These are phyloP conservation scores for Onygenales sp. DNA, from an alignment of 2,329 filamentous ascomycete species.

Conservation along the genomic window DNA sequence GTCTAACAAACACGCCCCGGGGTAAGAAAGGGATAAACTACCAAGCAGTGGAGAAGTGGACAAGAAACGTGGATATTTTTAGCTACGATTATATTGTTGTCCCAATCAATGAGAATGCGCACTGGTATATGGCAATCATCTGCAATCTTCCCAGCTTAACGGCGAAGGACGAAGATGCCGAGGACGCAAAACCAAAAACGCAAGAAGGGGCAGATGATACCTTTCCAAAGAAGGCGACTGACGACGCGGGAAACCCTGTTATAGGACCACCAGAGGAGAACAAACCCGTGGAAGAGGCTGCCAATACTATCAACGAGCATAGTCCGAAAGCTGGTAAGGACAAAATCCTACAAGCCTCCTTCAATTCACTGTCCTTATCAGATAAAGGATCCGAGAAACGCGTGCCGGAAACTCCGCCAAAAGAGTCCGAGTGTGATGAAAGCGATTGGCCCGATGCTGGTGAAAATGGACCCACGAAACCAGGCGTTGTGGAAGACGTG, in stretches of 20 bases:
- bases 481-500: background rate
- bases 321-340: slow-evolving; percentile 14
- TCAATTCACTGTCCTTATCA: slow-evolving; percentile 22
- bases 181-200: background rate
- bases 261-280: background rate
- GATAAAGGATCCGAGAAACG: slow-evolving; percentile 10
- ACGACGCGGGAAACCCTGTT: background rate
- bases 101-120: slow-evolving; percentile 74
- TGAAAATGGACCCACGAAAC: slow-evolving; percentile 13
- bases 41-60: slow-evolving; percentile 78
- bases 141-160: slow-evolving; percentile 62
- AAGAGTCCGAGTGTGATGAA: slow-evolving; percentile 6
- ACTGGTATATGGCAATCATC: slow-evolving; percentile 95
- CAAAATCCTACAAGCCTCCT: slow-evolving; percentile 15
- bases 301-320: background rate
- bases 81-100: slow-evolving; percentile 81
- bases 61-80: slow-evolving; percentile 73
- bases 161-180: background rate
- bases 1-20: slow-evolving; percentile 52
- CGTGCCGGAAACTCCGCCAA: background rate
- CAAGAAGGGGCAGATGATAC: background rate
- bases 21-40: slow-evolving; percentile 62
- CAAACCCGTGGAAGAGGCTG: background rate
- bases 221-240: background rate
- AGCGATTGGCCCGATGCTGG: slow-evolving; percentile 24